Conservation (phyloP, 2,329 filamentous ascomycete species). For the Coleophoma crateriformis region DNA sequence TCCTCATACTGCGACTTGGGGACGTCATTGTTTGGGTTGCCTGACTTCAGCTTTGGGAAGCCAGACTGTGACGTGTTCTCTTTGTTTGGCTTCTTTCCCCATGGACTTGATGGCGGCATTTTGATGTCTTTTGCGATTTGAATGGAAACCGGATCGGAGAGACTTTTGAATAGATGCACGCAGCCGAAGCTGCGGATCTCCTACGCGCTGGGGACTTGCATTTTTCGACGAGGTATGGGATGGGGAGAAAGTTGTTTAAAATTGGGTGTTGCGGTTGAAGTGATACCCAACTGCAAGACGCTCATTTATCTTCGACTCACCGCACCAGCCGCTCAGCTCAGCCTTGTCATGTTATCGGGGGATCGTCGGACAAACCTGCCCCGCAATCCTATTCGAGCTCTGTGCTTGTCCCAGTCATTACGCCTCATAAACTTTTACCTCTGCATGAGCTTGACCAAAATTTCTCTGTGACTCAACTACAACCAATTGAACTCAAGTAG, state of each 20-base stretch:
- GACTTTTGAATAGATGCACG: conserved; percentile 14
- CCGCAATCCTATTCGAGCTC: neutral
- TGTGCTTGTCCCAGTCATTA: neutral
- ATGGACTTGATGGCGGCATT: conserved; percentile 27
- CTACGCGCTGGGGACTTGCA: conserved; percentile 19
- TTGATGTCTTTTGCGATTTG: conserved; percentile 8
- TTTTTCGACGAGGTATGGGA: conserved; percentile 1
- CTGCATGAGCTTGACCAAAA: neutral
- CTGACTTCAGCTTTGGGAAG: conserved; percentile 17
- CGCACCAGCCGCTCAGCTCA: neutral
- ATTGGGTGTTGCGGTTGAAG: neutral
- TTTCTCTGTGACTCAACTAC: neutral
- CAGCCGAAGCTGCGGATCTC: conserved; percentile 23
- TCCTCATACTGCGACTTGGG: conserved; percentile 67
- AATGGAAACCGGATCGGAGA: conserved; percentile 6
- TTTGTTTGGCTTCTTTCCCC: conserved; percentile 25
- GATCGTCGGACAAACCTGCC: no score
- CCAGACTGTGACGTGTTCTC: conserved; percentile 28
- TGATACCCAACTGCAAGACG: neutral
- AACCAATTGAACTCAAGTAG: no score
- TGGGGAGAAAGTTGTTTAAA: neutral
- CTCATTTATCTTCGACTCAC: neutral
- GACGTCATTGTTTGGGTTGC: conserved; percentile 25
- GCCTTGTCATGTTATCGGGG: no score
- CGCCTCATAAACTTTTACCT: neutral